Base-by-base conservation (phyloP, 129 eudicot genomes). In the Flaveria linearis region DNA sequence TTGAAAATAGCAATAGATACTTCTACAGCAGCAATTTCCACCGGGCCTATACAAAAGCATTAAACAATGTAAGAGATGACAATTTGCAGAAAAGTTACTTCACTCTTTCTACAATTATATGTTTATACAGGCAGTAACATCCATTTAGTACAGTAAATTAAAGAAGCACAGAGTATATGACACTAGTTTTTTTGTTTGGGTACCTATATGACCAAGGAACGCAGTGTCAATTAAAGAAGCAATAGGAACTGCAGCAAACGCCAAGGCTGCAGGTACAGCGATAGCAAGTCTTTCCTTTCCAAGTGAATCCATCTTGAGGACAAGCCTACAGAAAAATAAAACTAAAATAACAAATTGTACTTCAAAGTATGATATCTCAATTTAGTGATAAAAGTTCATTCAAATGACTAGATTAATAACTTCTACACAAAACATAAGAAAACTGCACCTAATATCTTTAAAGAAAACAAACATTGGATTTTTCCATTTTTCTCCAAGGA, bases 21-120 rank as follows among this genome's bases (percentile, higher is more conserved):
- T 74, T 97, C 98, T 25, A 90, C 98, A 10, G 97, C 97, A 28
- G 93, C 98, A 16, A 90, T 86, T 84, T 90, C 91, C 67, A 88
- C 83, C 0, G 97, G 79, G 55, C 98, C 97, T 90, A 74, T 2
- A 51, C 11, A 67, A 25, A 73, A 39, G 69, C 3, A 12, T 28
- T 62, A 15, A 72, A 8, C 6, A 49, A 49, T 20, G 4, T 30
- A 3, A 30, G 5, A 30, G 36, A 30, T 30, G 36, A 30, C 36
- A 26, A 63, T 3, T 10, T 30, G 23, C 25, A 68, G 10, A 70
- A 28, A 57, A 26, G 61, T 1, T 57, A 17, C 26, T 22, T 77
- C 55, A 9, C 52, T 28, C n/a, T 20, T 45, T 45, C 8, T 9
- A 23, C 7, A 46, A 20, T 43, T 45, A 43, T 55, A 30, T 30